Evolutionary conservation across 257 asterid species (phyloP), one percentile per base, ranked within the genome.

Genomic region (Sherardia arvensis): DNA sequence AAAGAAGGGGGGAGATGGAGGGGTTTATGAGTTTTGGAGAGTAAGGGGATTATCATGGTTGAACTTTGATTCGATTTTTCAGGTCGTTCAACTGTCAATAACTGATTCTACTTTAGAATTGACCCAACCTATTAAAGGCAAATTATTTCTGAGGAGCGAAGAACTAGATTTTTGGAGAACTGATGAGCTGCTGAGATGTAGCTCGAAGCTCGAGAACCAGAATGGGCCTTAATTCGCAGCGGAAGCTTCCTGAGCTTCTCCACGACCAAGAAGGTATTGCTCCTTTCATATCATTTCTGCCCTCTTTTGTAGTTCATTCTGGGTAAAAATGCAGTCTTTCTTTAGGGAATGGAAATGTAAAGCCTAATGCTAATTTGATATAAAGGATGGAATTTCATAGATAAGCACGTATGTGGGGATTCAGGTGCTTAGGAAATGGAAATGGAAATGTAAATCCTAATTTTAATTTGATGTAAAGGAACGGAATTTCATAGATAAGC

Each of bases 201-300:
- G 66, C 97, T 92, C 62, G 95, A 79, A 0, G 75, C 84, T 61
- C 79, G 83, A 76, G 91, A 57, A 80, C 74, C 47, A 89, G 77
- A 4, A 64, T 34, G 60, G 48, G 26, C 32, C 8, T 8, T 47
- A 21, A 66, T 36, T 53, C 90, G 34, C 84, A 85, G 71, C 90
- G 95, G 71, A 89, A 78, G 79, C 78, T 85, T 64, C 99, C 99
- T 21, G 82, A 81, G 54, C 87, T 89, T 71, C 96, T 92, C 71
- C 84, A 84, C 53, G 98, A 89, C 66, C 97, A n/a, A n/a, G n/a
- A 87, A 83, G 99, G 99, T 89, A 40, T 65, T 8, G 4, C n/a
- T n/a, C n/a, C n/a, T n/a, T n/a, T n/a, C n/a, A n/a, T n/a, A n/a
- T n/a, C n/a, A n/a, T n/a, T n/a, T n/a, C n/a, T n/a, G n/a, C n/a